Conservation (phyloP, 305 asterid genomes). For the Fraxinus velutina region DNA sequence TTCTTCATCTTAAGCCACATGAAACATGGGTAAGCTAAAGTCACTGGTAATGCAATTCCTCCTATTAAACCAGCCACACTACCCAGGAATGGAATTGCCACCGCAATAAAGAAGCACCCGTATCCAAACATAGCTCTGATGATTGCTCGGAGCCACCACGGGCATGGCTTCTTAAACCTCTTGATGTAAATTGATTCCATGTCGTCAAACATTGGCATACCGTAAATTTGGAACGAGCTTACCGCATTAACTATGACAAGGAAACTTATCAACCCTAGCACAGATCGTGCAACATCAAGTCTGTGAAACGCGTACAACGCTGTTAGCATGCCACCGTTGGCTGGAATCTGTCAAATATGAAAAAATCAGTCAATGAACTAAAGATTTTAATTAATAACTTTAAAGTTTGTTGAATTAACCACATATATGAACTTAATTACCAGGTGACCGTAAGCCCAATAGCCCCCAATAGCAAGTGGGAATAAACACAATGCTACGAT, state of each 20-base stretch:
- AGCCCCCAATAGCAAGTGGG: conserved; percentile 75
- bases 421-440: conserved; percentile 27
- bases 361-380: conserved; percentile 11
- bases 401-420: not conserved
- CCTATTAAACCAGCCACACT: conserved; percentile 79
- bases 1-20: conserved; percentile 86
- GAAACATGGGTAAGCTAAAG: conserved; percentile 75
- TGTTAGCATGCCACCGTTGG: conserved; percentile 62
- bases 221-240: conserved; percentile 77
- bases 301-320: conserved; percentile 56
- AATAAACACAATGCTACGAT: conserved; percentile 69
- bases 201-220: conserved; percentile 70
- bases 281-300: conserved; percentile 41
- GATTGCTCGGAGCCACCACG: conserved; percentile 71
- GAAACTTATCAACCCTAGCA: conserved; percentile 46
- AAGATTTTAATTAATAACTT: conserved; percentile 7
- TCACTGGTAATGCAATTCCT: conserved; percentile 66
- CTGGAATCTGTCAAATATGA: conserved; percentile 48
- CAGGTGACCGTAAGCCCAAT: conserved; percentile 82
- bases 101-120: conserved; percentile 58
- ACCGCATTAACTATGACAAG: conserved; percentile 57
- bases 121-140: conserved; percentile 55
- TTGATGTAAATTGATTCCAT: conserved; percentile 60
- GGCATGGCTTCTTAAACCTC: conserved; percentile 57
- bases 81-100: conserved; percentile 69